Evolutionary conservation across 1,139 yeast genomes (phyloP).

Genomic region (Groenewaldozyma auringiensis): DNA sequence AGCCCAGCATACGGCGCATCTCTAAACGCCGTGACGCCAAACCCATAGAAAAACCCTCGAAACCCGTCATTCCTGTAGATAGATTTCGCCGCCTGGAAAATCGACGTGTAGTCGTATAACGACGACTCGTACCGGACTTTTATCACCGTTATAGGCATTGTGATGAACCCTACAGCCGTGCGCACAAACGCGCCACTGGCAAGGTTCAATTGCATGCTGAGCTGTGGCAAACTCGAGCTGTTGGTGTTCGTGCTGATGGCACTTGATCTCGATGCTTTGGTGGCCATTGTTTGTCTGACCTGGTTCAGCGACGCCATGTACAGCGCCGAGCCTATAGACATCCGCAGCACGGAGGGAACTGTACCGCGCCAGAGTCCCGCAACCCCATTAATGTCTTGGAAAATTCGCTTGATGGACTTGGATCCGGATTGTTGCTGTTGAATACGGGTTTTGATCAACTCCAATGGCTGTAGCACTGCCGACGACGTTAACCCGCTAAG

Average conservation of each 20-base stretch:
- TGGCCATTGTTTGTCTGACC: constrained; percentile 49
- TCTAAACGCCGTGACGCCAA: constrained; percentile 76
- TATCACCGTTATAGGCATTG: constrained; percentile 98
- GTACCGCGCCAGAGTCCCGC: constrained; percentile 82
- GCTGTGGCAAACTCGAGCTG: constrained; percentile 50
- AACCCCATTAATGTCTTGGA: constrained; percentile 36
- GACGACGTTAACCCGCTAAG: constrained; percentile 82
- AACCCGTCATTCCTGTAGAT: constrained; percentile 48
- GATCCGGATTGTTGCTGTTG: constrained; percentile 66
- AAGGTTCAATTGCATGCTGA: constrained; percentile 63
- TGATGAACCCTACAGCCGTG: constrained; percentile 71
- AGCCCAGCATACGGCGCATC: constrained; percentile 97
- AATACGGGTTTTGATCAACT: constrained; percentile 77
- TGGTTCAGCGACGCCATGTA: constrained; percentile 67
- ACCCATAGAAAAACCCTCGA: constrained; percentile 75
- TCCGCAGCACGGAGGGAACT: constrained; percentile 78
- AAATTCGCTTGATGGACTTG: constrained; percentile 35
- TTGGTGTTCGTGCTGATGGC: constrained; percentile 5
- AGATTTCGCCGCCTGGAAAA: constrained; percentile 53
- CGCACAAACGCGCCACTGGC: constrained; percentile 73
- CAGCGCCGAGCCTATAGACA: constrained; percentile 85
- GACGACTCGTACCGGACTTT: constrained; percentile 80
- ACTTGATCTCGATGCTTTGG: constrained; percentile 1
- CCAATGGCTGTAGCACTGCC: constrained; percentile 79
- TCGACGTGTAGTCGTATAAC: constrained; percentile 58